phyloP scores from a whole-genome alignment of 2,329 filamentous ascomycete genomes.

The Uncinocarpus reesii region DNA sequence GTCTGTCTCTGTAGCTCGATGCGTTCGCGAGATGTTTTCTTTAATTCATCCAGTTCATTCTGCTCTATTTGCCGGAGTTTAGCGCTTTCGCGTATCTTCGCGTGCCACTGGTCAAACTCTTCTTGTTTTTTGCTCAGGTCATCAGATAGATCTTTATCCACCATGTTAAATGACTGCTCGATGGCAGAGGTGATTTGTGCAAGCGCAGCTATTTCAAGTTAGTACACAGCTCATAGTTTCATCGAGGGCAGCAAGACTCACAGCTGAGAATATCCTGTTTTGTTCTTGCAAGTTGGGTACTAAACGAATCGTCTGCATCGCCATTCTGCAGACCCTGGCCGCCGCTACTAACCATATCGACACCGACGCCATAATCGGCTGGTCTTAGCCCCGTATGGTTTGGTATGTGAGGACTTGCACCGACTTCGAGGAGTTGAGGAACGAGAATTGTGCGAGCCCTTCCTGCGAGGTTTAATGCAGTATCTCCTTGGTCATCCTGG shows the following conservation, averaged over 20 bases:
- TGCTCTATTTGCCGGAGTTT: slow-evolving; percentile 67
- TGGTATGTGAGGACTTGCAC: slow-evolving; percentile 81
- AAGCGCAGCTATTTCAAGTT: slow-evolving; percentile 29
- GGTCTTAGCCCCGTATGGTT: slow-evolving; percentile 83
- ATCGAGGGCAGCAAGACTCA: slow-evolving; percentile 20
- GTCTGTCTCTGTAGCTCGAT: slow-evolving; percentile 60
- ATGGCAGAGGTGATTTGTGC: slow-evolving; percentile 51
- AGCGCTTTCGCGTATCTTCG: slow-evolving; percentile 69
- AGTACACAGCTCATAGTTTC: slow-evolving; percentile 22
- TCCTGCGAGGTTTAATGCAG: slow-evolving; percentile 85
- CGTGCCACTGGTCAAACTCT: slow-evolving; percentile 70
- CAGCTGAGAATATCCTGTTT: slow-evolving; percentile 39
- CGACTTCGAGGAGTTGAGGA: slow-evolving; percentile 89
- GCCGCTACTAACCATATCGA: slow-evolving; percentile 46
- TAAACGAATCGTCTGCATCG: slow-evolving; percentile 35
- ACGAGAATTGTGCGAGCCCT: slow-evolving; percentile 94
- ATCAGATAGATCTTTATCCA: slow-evolving; percentile 65
- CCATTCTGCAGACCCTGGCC: slow-evolving; percentile 34
- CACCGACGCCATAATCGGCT: slow-evolving; percentile 86
- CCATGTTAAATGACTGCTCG: slow-evolving; percentile 68
- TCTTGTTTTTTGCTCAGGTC: slow-evolving; percentile 77
- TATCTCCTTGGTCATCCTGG: slow-evolving; percentile 87
- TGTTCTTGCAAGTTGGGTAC: slow-evolving; percentile 36
- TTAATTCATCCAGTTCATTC: slow-evolving; percentile 60
- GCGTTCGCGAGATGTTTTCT: slow-evolving; percentile 53